Conservation (phyloP, 2,329 filamentous ascomycete species). For the Parafenestella ontariensis region DNA sequence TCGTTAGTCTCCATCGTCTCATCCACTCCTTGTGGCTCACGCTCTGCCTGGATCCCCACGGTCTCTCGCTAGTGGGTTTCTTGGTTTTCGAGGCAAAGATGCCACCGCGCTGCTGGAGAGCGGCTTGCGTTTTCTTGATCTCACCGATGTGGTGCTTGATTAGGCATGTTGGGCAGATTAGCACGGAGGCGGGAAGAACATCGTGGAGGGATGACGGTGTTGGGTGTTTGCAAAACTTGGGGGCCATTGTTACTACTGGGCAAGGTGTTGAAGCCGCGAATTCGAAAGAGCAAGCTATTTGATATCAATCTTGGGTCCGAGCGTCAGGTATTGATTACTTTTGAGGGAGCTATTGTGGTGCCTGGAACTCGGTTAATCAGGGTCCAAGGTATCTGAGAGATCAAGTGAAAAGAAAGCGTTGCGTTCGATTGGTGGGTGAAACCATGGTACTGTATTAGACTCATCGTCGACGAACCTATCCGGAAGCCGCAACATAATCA, state of each 20-base stretch:
- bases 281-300: too few species aligned
- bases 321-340: too few species aligned
- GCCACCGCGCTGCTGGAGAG: slow-evolving; percentile 14
- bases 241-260: neutral
- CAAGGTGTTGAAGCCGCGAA: neutral
- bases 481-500: too few species aligned
- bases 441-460: too few species aligned
- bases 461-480: too few species aligned
- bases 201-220: neutral
- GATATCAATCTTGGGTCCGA: too few species aligned
- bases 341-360: too few species aligned
- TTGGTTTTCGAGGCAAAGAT: slow-evolving; percentile 8
- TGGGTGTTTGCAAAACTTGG: neutral
- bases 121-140: slow-evolving; percentile 9
- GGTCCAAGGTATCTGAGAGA: too few species aligned
- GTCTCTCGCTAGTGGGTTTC: neutral
- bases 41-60: neutral
- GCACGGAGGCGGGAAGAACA: neutral
- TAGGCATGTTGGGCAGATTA: slow-evolving; percentile 11
- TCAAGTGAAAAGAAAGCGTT: too few species aligned
- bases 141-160: slow-evolving; percentile 9
- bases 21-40: neutral
- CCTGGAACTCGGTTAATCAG: too few species aligned
- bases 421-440: too few species aligned
- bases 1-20: slow-evolving; percentile 6